Percentiles rank a stretch among this genome's conserved stretches.
phyloP scores from a whole-genome alignment of 108 stramenopile species.

The Craspedostauros australis region DNA sequence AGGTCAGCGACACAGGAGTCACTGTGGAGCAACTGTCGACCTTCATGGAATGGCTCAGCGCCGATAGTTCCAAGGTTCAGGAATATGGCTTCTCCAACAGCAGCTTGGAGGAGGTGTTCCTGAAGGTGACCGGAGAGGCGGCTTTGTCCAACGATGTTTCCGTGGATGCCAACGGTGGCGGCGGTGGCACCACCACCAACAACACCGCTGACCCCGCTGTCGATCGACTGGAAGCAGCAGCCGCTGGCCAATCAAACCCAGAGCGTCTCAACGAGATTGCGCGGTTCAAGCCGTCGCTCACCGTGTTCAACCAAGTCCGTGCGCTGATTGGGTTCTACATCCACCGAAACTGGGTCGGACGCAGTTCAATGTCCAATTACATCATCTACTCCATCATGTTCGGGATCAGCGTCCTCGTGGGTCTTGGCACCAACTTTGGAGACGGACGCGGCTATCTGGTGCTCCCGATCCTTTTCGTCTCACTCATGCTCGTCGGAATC shows the following conservation, averaged over 20 bases:
- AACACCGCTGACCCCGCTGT: neutral
- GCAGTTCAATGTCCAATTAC: conserved; percentile 32
- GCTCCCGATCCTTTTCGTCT: conserved; percentile 21
- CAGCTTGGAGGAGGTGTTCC: conserved; percentile 51
- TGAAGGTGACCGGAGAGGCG: conserved; percentile 30
- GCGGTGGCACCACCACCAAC: conserved; percentile 1
- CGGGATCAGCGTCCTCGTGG: neutral
- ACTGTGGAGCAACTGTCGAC: conserved; percentile 19
- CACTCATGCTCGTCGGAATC: conserved; percentile 28
- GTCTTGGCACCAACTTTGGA: conserved; percentile 17
- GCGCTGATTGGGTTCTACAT: conserved; percentile 21
- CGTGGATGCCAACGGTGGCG: too few relatives aligned
- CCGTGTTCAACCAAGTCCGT: conserved; percentile 15
- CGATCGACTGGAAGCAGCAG: neutral
- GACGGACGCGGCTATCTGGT: conserved; percentile 1
- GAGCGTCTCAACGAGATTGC: conserved; percentile 10
- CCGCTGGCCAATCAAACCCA: neutral
- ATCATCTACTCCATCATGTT: conserved; percentile 14
- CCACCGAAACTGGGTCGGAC: conserved; percentile 29
- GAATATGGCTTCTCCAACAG: conserved; percentile 52
- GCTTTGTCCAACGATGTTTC: neutral
- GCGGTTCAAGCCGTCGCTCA: conserved; percentile 17
- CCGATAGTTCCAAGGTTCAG: conserved; percentile 26
- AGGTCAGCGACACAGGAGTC: too few relatives aligned
- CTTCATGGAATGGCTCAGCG: conserved; percentile 40